Evolutionary conservation across 768 basidiomycete species (phyloP).

Genomic region (Mrakia blollopis): DNA sequence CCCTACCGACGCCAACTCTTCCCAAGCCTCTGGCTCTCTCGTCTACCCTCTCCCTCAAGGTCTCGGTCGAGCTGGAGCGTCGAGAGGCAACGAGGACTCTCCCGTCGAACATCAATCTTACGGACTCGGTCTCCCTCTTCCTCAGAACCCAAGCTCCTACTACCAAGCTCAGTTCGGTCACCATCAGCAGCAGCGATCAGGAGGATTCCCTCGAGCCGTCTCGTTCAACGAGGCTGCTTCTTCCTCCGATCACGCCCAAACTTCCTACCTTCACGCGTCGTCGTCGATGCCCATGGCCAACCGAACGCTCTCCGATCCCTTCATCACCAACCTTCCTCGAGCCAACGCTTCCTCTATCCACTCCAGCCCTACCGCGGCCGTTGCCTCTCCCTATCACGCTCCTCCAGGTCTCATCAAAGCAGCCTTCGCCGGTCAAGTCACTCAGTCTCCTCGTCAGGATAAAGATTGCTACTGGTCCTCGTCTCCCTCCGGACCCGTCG

Average conservation of each 20-base stretch:
- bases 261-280: conserved; percentile 16
- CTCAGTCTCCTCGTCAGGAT: conserved; percentile 14
- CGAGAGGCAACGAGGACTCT: background rate
- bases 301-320: conserved; percentile 13
- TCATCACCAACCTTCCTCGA: conserved; percentile 4
- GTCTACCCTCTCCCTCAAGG: conserved; percentile 1
- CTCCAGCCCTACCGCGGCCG: background rate
- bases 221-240: conserved; percentile 6
- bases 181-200: background rate
- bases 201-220: background rate
- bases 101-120: background rate
- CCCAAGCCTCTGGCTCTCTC: background rate
- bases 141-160: background rate
- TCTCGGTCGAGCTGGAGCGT: background rate
- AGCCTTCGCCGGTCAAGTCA: conserved; percentile 8
- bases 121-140: background rate
- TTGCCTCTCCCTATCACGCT: conserved; percentile 5
- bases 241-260: background rate
- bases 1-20: background rate
- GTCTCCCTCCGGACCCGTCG: conserved; percentile 10
- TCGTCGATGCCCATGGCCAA: conserved; percentile 6
- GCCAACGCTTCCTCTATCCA: background rate
- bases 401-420: background rate
- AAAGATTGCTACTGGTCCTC: conserved; percentile 24
- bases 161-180: background rate